Base-by-base conservation (phyloP, 371 early-diverging fungal species). In the Syncephalastrum racemosum region DNA sequence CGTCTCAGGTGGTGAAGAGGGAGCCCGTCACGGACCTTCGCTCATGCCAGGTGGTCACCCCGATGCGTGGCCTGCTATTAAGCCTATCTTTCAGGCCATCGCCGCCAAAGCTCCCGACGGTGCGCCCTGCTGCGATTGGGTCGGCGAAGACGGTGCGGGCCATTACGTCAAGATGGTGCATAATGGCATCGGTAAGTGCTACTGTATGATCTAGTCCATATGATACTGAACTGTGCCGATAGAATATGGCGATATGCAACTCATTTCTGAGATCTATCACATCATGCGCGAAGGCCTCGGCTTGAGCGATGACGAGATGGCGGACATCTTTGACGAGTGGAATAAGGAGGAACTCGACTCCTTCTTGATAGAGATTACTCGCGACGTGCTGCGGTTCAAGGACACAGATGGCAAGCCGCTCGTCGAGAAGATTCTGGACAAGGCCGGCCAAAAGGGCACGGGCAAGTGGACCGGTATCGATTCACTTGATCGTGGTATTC, bases 121-220 rank as follows among this genome's bases (percentile, higher is more conserved):
- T 56, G 88, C 90, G 62, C 92, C 98, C 27, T 99, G 99, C 88
- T 99, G 99, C 75, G 97, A 96, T 75, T 98, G 98, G 97, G 96
- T 99, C 55, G 99, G 99, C 59, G 92, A 93, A 68, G 89, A 90
- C 48, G 99, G 99, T 42, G 92, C 99, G 25, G 99, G 99, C 25
- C 99, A 99, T 85, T 99, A 97, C 78, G 99, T 99, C 72, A 99
- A 99, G 86, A 99, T 98, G 96, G 99, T 99, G 36, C 99, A 99
- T 87, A 99, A 99, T 80, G 99, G 99, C 71, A 99, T 99, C 64
- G 78, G 71, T 71, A 71, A 64, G 68, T 59, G 19, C 8, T 40
- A 22, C 15, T 25, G 39, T 36, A 46, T n/a, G 31, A 24, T 18
- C 18, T 31, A 0, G 2, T 19, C 31, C 20, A 2, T 47, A 25